Evolutionary conservation across 495 filamentous ascomycete species (phyloP), one percentile per base, ranked within the genome.

Genomic region (Penicillium odoratum): DNA sequence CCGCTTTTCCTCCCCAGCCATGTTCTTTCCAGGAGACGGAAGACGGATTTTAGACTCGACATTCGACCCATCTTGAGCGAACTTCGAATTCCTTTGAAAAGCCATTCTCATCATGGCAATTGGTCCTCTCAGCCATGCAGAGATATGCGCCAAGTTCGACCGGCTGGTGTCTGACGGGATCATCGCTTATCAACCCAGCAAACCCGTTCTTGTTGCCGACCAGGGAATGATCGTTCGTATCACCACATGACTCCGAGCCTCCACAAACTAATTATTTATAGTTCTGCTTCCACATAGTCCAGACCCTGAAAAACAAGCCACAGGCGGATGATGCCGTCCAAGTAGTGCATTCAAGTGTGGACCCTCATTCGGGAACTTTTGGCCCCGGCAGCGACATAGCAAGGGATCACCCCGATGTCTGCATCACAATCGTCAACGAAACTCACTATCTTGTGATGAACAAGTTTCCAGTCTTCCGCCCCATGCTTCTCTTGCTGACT

Each of bases 381-480:
- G 59, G 59, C 9, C 59, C 59, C 1, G 59, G 59, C 6, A 61
- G 59, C 50, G 59, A 61, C 28, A 29, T 61, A 13, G 54, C 54
- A n/a, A 53, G 48, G 18, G 59, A 61, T 28, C 59, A 61, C 29
- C 59, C 59, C 3, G 59, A 61, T 54, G 36, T 57, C 5, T 57
- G 49, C 38, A 50, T 61, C 29, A 54, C 54, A 3, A 57, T 18
- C 1, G 50, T 61, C 29, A 61, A 61, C 46, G 45, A 51, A 4
- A 74, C 69, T 1, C 76, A 79, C 31, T 44, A 71, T 31, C 62
- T 79, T 15, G 64, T 67, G 4, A 61, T 65, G 25, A 79, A 78
- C 66, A 77, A 74, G 51, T 78, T 74, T 55, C 69, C 64, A 7
- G 65, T 75, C 18, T 69, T 70, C 31, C 60, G 74, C 8, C 76